Base-by-base conservation (phyloP, 305 asterid genomes). In the Petunia hybrid region DNA sequence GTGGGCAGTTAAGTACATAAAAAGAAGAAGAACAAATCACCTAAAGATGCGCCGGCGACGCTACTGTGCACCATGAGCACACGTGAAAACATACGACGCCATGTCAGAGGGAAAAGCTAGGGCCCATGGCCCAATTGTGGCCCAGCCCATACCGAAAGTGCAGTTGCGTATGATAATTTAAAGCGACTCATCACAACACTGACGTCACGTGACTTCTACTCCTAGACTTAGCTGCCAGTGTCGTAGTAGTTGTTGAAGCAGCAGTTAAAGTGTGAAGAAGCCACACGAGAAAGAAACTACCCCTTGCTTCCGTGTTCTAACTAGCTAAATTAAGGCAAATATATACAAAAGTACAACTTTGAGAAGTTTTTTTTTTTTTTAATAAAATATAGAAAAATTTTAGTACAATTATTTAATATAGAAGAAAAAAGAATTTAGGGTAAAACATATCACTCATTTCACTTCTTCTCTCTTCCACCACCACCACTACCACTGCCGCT, bases 211-310 rank as follows among this genome's bases (percentile, higher is more conserved):
- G 8, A 56, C 10, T 60, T 6, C 22, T 6, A 22, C 31, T 22
- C 31, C 31, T 22, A 39, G 81, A 63, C 75, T 31, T 79, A 85
- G 79, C 85, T 40, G 81, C 67, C 64, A 13, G 64, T 8, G 31
- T 59, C 31, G 64, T 13, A 59, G 22, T 55, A 59, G 14, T 13
- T 14, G 22, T 22, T 7, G 22, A 59, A 59, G 64, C 14, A 8
- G 64, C 1, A 3, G 60, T 59, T 59, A 13, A 59, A 59, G 64
- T 13, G 22, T 13, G 64, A 59, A 59, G 14, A n/a, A 55, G 22
- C 14, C 31, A 59, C 64, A 35, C 64, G 64, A 13, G 35, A 35
- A 59, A 35, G 64, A 13, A 59, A 16, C 64, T 13, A 59, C 6
- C 1, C 14, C 22, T 59, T 59, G 64, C 31, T 22, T 22, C 31